phyloP scores from a whole-genome alignment of 1,284 basidiomycete species.

The Papiliotrema nemorosa region DNA sequence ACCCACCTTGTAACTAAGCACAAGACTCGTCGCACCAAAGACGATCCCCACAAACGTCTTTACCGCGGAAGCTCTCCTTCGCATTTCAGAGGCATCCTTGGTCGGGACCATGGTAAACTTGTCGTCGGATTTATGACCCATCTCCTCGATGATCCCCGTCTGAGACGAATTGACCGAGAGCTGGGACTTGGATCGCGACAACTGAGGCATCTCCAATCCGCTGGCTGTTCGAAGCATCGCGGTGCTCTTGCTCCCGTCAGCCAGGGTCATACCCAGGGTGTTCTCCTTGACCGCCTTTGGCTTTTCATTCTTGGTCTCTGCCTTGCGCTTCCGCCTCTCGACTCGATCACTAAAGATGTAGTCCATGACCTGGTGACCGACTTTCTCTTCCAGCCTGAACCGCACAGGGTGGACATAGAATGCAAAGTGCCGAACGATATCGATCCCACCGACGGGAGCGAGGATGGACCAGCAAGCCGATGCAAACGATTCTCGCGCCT shows the following conservation, averaged over 20 bases:
- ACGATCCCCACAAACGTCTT: constrained; percentile 75
- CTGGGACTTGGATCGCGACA: constrained; percentile 7
- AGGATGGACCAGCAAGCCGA: constrained; percentile 63
- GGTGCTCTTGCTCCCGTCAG: neutral
- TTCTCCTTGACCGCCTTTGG: neutral
- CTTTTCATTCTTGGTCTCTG: neutral
- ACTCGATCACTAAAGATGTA: constrained; percentile 66
- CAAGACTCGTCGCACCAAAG: constrained; percentile 58
- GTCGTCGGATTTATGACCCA: constrained; percentile 1
- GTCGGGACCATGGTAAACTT: constrained; percentile 18
- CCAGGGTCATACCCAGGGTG: neutral
- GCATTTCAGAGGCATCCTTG: constrained; percentile 48
- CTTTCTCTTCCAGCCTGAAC: constrained; percentile 76
- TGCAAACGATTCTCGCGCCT: constrained; percentile 12
- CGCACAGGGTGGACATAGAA: constrained; percentile 81
- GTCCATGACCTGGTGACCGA: constrained; percentile 80
- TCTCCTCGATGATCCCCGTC: neutral
- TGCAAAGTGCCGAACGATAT: constrained; percentile 81
- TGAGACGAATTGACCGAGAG: neutral
- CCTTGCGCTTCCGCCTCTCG: constrained; percentile 25
- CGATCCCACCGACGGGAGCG: constrained; percentile 90
- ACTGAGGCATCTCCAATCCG: neutral
- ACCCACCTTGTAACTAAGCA: constrained; percentile 53
- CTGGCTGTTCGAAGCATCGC: neutral
- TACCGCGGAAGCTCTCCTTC: constrained; percentile 50